Evolutionary conservation across 1,284 basidiomycete species (phyloP).

Genomic region (Lentinus polychrous): DNA sequence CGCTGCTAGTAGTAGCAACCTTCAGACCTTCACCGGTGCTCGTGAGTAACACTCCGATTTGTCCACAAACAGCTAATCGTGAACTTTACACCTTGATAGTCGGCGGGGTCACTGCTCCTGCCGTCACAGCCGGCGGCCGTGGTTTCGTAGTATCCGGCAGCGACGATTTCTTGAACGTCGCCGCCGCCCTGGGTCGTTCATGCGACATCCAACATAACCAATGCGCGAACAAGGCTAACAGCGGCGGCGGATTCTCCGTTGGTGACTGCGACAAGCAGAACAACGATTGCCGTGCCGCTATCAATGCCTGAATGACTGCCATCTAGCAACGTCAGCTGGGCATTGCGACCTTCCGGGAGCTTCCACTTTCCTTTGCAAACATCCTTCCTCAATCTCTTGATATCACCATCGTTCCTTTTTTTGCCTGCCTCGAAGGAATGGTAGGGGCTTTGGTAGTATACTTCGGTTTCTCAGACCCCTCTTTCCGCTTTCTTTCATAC

Average conservation of each 20-base stretch:
- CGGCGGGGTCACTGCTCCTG: slow-evolving; percentile 35
- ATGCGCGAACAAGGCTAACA: slow-evolving; percentile 19
- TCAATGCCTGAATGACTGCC: neutral
- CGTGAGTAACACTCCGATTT: slow-evolving; percentile 11
- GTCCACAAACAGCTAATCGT: neutral
- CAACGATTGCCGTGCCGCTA: slow-evolving; percentile 16
- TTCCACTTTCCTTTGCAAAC: neutral
- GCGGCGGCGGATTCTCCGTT: slow-evolving; percentile 16
- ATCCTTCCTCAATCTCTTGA: neutral
- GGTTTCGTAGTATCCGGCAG: slow-evolving; percentile 39
- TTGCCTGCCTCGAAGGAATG: neutral
- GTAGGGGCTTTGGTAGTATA: neutral
- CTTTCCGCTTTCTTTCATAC: neutral
- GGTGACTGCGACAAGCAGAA: slow-evolving; percentile 20
- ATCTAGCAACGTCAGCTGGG: too few relatives aligned
- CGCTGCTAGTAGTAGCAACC: slow-evolving; percentile 26
- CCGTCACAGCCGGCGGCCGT: slow-evolving; percentile 36
- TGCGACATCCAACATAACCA: slow-evolving; percentile 51
- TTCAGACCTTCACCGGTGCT: slow-evolving; percentile 48
- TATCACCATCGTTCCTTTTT: neutral
- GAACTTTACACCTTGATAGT: slow-evolving; percentile 17
- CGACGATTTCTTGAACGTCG: slow-evolving; percentile 41
- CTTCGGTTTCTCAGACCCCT: neutral
- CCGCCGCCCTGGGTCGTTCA: slow-evolving; percentile 46
- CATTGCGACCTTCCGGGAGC: too few relatives aligned